A percentile compares a stretch with the other conserved stretches of the same genome.
phyloP scores from a whole-genome alignment of 2,329 filamentous ascomycete genomes.

The Phyllosticta capitalensis region DNA sequence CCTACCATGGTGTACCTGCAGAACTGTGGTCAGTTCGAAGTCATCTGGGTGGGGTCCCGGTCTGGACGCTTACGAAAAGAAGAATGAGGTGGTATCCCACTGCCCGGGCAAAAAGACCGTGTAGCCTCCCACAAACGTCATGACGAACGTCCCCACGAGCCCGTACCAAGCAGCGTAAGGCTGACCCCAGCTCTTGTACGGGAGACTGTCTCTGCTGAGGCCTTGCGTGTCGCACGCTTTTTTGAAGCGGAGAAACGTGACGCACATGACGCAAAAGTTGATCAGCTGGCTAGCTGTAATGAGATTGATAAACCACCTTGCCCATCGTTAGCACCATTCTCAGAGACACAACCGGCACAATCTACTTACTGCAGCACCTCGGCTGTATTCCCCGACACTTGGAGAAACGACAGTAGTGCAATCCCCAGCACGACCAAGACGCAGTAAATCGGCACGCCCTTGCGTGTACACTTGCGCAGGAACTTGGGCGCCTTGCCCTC shows the following conservation, averaged over 20 bases:
- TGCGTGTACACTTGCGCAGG: constrained; percentile 34
- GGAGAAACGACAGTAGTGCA: constrained; percentile 60
- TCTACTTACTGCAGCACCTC: constrained; percentile 44
- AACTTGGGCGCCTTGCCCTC: constrained; percentile 35
- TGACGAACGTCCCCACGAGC: constrained; percentile 58
- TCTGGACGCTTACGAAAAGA: constrained; percentile 51
- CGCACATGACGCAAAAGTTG: constrained; percentile 29
- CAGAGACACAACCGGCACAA: constrained; percentile 56
- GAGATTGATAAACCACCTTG: constrained; percentile 31
- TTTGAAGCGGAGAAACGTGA: constrained; percentile 30
- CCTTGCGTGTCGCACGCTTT: constrained; percentile 28
- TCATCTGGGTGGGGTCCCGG: background rate
- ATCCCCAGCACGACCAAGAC: constrained; percentile 40
- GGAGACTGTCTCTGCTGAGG: constrained; percentile 28
- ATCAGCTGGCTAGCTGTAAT: constrained; percentile 32
- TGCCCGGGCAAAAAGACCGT: constrained; percentile 60
- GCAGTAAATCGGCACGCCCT: constrained; percentile 36
- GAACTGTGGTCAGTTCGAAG: background rate
- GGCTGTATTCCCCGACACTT: constrained; percentile 52
- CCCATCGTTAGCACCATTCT: background rate
- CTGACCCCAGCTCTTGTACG: constrained; percentile 28
- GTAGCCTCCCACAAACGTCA: constrained; percentile 69
- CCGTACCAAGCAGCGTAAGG: constrained; percentile 28
- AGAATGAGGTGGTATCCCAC: constrained; percentile 61
- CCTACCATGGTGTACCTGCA: constrained; percentile 59